phyloP scores from a whole-genome alignment of 2,329 filamentous ascomycete species.

The Pleomassaria siparia region DNA sequence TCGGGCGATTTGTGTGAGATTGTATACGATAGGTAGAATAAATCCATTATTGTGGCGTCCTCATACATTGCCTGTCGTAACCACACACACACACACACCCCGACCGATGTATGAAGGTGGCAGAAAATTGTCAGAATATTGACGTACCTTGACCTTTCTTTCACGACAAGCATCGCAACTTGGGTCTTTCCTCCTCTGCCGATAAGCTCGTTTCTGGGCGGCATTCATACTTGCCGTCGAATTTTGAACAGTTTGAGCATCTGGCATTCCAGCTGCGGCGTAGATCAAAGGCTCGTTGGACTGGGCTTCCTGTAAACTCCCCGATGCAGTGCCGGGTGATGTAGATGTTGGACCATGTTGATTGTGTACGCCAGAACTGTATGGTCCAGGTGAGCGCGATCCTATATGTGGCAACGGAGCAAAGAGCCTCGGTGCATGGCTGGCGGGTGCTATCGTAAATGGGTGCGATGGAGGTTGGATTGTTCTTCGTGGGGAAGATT shows the following conservation, averaged over 20 bases:
- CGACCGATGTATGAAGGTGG: neutral
- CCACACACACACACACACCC: too few relatives aligned
- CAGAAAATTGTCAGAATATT: neutral
- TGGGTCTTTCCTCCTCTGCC: slow-evolving; percentile 92
- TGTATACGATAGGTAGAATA: too few relatives aligned
- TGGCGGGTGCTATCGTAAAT: slow-evolving; percentile 27
- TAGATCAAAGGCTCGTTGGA: slow-evolving; percentile 36
- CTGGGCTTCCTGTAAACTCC: slow-evolving; percentile 32
- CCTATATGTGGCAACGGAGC: slow-evolving; percentile 30
- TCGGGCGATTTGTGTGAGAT: too few relatives aligned
- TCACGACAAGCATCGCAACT: slow-evolving; percentile 97
- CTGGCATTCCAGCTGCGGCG: slow-evolving; percentile 43
- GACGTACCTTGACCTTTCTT: slow-evolving; percentile 64
- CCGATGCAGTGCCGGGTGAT: slow-evolving; percentile 39
- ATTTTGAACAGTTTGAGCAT: slow-evolving; percentile 43
- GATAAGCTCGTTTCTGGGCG: slow-evolving; percentile 86
- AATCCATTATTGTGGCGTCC: too few relatives aligned
- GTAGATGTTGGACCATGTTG: slow-evolving; percentile 31
- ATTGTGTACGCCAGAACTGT: slow-evolving; percentile 32
- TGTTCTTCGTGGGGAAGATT: slow-evolving; percentile 35
- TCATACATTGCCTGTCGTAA: neutral
- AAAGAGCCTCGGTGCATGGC: slow-evolving; percentile 28
- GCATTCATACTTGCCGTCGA: slow-evolving; percentile 58
- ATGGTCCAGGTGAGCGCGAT: slow-evolving; percentile 35
- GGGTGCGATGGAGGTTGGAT: slow-evolving; percentile 36